Evolutionary conservation across 805 yeast species (phyloP).

Genomic region (Nakazawaea ishiwadae): DNA sequence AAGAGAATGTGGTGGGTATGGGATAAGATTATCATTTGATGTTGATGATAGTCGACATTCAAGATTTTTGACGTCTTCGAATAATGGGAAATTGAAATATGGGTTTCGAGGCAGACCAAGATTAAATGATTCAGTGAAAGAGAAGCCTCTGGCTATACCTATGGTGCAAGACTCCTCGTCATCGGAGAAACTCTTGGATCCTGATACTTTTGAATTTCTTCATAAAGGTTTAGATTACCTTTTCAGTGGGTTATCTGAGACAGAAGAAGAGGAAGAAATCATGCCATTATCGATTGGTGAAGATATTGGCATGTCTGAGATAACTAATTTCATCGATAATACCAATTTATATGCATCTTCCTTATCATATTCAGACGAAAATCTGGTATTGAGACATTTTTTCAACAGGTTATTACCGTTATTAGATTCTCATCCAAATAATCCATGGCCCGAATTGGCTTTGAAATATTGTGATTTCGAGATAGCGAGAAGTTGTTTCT

Average conservation of each 20-base stretch:
- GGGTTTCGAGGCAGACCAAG: slow-evolving; percentile 43
- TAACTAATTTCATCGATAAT: slow-evolving; percentile 18
- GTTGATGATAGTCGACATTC: slow-evolving; percentile 40
- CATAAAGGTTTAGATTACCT: slow-evolving; percentile 9
- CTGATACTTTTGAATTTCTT: slow-evolving; percentile 7
- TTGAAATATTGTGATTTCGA: slow-evolving; percentile 53
- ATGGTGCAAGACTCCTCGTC: background rate
- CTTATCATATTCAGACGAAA: slow-evolving; percentile 41
- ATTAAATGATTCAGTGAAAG: background rate
- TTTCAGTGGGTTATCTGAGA: slow-evolving; percentile 3
- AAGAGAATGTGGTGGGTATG: slow-evolving; percentile 49
- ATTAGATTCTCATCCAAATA: slow-evolving; percentile 54
- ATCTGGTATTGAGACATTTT: slow-evolving; percentile 50
- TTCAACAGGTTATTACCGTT: slow-evolving; percentile 48
- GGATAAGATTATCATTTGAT: slow-evolving; percentile 41
- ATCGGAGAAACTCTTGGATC: background rate
- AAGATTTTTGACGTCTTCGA: slow-evolving; percentile 18
- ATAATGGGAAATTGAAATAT: slow-evolving; percentile 31
- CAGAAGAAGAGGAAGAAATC: background rate
- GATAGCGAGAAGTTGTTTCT: slow-evolving; percentile 53
- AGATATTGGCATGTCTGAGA: slow-evolving; percentile 12
- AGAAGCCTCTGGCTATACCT: background rate
- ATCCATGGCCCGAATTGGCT: slow-evolving; percentile 60
- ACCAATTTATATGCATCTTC: slow-evolving; percentile 14
- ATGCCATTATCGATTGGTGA: background rate